phyloP scores from a whole-genome alignment of 352 stramenopile species.

The Phytophthora niederhauseri region DNA sequence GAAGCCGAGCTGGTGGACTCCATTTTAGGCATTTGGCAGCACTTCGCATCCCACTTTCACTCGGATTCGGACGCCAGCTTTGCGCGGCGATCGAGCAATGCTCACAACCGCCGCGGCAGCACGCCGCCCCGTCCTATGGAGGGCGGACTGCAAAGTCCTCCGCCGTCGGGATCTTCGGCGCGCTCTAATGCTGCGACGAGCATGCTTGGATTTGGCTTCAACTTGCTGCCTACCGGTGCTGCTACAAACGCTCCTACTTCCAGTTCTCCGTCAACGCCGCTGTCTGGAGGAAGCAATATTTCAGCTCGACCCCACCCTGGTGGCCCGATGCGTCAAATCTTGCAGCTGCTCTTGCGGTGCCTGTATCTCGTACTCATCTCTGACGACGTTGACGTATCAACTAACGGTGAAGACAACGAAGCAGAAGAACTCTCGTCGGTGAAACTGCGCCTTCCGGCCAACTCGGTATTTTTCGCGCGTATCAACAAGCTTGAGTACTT shows the following conservation, averaged over 20 bases:
- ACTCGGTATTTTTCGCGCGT: conserved; percentile 72
- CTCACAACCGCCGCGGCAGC: conserved; percentile 33
- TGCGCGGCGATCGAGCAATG: conserved; percentile 61
- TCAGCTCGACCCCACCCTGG: conserved; percentile 73
- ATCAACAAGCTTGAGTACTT: conserved; percentile 90
- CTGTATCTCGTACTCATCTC: conserved; percentile 75
- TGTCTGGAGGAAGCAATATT: conserved; percentile 44
- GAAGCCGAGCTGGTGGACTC: conserved; percentile 80
- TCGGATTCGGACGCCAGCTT: conserved; percentile 81
- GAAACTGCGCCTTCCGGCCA: conserved; percentile 51
- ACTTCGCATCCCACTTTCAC: conserved; percentile 76
- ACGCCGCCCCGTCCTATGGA: conserved; percentile 28
- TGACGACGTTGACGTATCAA: conserved; percentile 42
- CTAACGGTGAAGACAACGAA: conserved; percentile 30
- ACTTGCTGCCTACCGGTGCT: conserved; percentile 47
- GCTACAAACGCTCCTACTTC: conserved; percentile 18
- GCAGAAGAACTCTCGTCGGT: conserved; percentile 34
- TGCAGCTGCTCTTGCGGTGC: conserved; percentile 73
- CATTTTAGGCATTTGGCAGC: conserved; percentile 81
- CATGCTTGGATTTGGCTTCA: conserved; percentile 65
- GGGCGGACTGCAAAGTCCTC: conserved; percentile 53
- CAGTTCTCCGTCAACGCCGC: conserved; percentile 20
- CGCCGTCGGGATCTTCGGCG: conserved; percentile 34
- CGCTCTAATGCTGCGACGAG: conserved; percentile 32
- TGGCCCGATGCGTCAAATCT: conserved; percentile 82